phyloP scores from a whole-genome alignment of 169 alveolate species.

The Plasmodium relictum region DNA sequence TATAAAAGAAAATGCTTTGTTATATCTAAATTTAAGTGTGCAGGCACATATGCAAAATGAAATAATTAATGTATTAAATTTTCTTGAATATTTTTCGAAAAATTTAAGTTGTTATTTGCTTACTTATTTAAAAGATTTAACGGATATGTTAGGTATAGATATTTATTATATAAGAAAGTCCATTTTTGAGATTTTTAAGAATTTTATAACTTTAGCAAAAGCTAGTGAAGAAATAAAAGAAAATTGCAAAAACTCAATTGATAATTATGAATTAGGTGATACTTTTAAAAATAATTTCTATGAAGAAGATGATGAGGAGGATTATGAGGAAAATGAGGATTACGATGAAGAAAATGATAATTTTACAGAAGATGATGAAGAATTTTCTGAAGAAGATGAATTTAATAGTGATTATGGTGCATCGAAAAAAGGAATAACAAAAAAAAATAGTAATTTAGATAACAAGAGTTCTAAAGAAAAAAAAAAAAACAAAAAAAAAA shows the following conservation, averaged over 20 bases:
- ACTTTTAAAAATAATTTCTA: background rate
- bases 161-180: constrained; percentile 65
- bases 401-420: constrained; percentile 1
- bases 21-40: constrained; percentile 76
- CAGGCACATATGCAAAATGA: constrained; percentile 62
- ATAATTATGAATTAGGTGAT: constrained; percentile 5
- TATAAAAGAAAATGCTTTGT: constrained; percentile 77
- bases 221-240: constrained; percentile 43
- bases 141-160: constrained; percentile 71
- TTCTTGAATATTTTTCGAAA: constrained; percentile 69
- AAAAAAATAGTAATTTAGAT: constrained; percentile 2
- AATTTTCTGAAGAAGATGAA: background rate
- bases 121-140: constrained; percentile 42
- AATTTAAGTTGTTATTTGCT: constrained; percentile 56
- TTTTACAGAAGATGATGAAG: background rate
- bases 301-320: background rate
- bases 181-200: constrained; percentile 66
- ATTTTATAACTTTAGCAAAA: constrained; percentile 61
- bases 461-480: background rate
- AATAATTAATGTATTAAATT: constrained; percentile 43
- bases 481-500: constrained; percentile 10
- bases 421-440: background rate
- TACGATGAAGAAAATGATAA: background rate
- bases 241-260: background rate
- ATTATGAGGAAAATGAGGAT: background rate